A percentile compares a stretch with the other conserved stretches of the same genome.
phyloP scores from a whole-genome alignment of 495 filamentous ascomycete species.

The Neurospora sublineolata region DNA sequence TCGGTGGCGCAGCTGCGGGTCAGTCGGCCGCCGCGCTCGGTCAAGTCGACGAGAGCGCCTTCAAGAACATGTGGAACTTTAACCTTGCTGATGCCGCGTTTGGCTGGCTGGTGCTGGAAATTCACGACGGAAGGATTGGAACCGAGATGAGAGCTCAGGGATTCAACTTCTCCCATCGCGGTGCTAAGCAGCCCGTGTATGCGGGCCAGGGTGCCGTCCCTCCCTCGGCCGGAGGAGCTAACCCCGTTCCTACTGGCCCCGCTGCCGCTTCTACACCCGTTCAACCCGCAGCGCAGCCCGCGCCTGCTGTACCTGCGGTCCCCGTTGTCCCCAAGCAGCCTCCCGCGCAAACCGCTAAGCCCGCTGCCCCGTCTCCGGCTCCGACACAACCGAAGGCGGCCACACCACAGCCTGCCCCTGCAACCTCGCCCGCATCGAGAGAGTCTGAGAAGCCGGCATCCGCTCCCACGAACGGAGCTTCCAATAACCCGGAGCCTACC shows the following conservation, averaged over 20 bases:
- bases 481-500: constrained; percentile 35
- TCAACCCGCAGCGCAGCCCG: constrained; percentile 11
- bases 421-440: constrained; percentile 29
- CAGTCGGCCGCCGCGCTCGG: constrained; percentile 51
- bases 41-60: constrained; percentile 94
- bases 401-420: constrained; percentile 31
- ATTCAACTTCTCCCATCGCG: constrained; percentile 97
- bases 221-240: constrained; percentile 18
- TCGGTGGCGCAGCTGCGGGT: constrained; percentile 74
- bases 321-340: constrained; percentile 11
- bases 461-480: constrained; percentile 36
- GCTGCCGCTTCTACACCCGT: constrained; percentile 19
- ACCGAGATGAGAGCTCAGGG: constrained; percentile 98
- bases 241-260: constrained; percentile 20
- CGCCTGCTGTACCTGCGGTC: constrained; percentile 18
- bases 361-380: constrained; percentile 24
- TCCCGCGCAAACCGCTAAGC: constrained; percentile 26
- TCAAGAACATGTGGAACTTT: constrained; percentile 99
- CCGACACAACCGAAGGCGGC: constrained; percentile 42
- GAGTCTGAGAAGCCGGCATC: constrained; percentile 35
- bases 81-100: constrained; percentile 97
- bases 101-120: constrained; percentile 86
- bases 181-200: constrained; percentile 41
- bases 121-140: constrained; percentile 87
- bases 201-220: constrained; percentile 25